These are phyloP conservation scores for Cystobasidium sp. DNA, from an alignment of 1,284 basidiomycete genomes.

Conservation along the genomic window DNA sequence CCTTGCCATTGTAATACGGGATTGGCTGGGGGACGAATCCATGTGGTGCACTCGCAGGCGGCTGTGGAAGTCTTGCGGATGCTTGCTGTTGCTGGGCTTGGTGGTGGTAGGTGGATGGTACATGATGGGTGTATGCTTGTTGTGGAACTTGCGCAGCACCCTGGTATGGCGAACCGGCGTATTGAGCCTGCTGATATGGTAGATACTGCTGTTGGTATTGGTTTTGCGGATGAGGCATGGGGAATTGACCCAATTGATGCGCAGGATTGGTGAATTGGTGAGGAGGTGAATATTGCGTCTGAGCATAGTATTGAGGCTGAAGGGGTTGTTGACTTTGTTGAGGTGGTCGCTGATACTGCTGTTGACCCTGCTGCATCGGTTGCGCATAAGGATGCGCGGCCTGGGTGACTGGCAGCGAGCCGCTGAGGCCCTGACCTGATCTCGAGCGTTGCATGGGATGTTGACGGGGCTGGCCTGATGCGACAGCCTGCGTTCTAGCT, in stretches of 20 bases:
- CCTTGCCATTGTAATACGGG: conserved; percentile 30
- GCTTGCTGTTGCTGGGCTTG: neutral
- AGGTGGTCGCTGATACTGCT: neutral
- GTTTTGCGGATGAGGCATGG: neutral
- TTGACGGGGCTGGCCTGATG: conserved; percentile 2
- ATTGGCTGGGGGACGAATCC: conserved; percentile 23
- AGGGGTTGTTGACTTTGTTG: neutral
- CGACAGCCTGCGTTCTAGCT: neutral
- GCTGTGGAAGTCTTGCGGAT: neutral
- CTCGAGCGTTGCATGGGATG: conserved; percentile 28
- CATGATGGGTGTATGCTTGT: neutral
- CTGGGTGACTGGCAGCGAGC: neutral
- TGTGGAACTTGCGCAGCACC: neutral
- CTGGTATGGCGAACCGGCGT: neutral
- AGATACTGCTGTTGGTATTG: conserved; percentile 4
- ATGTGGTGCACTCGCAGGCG: neutral
- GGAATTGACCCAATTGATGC: neutral
- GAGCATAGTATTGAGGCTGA: conserved; percentile 9
- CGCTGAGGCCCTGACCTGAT: conserved; percentile 5
- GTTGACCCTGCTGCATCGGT: neutral
- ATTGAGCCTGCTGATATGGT: conserved; percentile 7
- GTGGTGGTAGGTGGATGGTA: neutral
- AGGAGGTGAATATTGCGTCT: neutral
- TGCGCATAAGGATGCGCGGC: neutral
- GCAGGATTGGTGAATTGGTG: neutral